phyloP scores from a whole-genome alignment of 2,329 filamentous ascomycete species.

The Dactylellina drechsleri region DNA sequence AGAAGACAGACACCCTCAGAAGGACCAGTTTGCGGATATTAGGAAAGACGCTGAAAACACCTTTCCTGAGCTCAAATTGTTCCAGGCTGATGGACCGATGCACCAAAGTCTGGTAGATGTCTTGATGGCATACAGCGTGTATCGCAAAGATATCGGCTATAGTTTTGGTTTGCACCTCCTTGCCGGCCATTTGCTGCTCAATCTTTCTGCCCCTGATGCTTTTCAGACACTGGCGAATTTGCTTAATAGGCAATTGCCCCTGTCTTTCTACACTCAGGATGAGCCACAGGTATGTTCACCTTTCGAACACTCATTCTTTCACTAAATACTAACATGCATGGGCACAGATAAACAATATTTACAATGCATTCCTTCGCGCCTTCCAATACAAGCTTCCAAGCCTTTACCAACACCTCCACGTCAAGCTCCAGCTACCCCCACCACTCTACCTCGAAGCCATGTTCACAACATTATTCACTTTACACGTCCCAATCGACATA shows the following conservation, averaged over 20 bases:
- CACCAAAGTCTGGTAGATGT: conserved; percentile 76
- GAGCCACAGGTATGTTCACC: conserved; percentile 65
- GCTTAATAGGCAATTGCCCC: conserved; percentile 77
- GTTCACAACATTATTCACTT: conserved; percentile 74
- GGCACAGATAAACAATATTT: conserved; percentile 70
- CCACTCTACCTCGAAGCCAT: conserved; percentile 70
- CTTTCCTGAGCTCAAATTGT: conserved; percentile 68
- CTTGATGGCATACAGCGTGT: conserved; percentile 81
- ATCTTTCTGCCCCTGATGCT: conserved; percentile 71
- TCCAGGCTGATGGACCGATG: conserved; percentile 67
- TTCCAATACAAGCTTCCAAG: conserved; percentile 72
- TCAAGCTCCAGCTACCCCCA: conserved; percentile 64
- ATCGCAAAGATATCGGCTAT: conserved; percentile 82
- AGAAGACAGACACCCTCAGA: conserved; percentile 58
- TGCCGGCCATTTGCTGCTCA: conserved; percentile 77
- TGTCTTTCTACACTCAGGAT: conserved; percentile 80
- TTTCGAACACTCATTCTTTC: background rate
- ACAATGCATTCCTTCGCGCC: conserved; percentile 74
- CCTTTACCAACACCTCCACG: conserved; percentile 73
- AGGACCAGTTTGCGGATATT: conserved; percentile 60
- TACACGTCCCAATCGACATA: conserved; percentile 73
- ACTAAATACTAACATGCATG: conserved; percentile 1
- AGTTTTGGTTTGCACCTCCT: conserved; percentile 78
- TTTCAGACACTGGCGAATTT: conserved; percentile 80
- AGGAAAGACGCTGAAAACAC: conserved; percentile 70